These are phyloP conservation scores for Termitomyces sp. DNA, from an alignment of 768 basidiomycete genomes.

Conservation along the genomic window DNA sequence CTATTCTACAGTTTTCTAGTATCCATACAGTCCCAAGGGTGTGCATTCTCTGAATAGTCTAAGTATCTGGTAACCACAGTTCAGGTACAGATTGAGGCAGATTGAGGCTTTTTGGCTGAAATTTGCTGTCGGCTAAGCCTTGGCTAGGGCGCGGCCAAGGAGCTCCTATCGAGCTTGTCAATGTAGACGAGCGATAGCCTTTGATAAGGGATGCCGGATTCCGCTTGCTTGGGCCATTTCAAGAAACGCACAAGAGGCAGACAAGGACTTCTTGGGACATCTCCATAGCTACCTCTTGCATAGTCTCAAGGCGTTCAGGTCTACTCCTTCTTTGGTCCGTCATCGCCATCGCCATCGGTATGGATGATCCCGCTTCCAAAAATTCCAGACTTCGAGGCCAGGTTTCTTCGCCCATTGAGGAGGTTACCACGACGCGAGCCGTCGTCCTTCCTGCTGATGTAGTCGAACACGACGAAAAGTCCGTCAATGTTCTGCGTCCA, in stretches of 20 bases:
- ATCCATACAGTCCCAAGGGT: too few species aligned
- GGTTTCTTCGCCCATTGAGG: constrained; percentile 22
- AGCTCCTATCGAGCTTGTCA: constrained; percentile 6
- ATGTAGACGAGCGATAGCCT: neutral
- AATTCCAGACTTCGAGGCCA: constrained; percentile 12
- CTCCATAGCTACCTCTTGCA: neutral
- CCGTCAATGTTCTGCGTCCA: constrained; percentile 29
- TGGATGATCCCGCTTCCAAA: constrained; percentile 16
- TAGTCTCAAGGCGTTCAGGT: neutral
- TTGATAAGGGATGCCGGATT: neutral
- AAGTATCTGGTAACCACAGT: neutral
- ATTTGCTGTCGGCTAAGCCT: constrained; percentile 23
- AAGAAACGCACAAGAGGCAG: neutral
- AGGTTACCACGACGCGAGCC: constrained; percentile 32
- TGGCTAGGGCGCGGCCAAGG: neutral
- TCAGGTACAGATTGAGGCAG: neutral
- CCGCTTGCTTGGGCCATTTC: neutral
- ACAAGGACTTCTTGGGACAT: neutral
- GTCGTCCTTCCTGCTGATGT: constrained; percentile 47
- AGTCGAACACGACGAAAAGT: constrained; percentile 34
- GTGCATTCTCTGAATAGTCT: too few species aligned
- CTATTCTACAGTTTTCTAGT: too few species aligned
- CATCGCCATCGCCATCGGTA: constrained; percentile 1
- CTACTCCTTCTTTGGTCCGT: neutral
- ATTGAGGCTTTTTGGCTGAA: constrained; percentile 34